Conservation (phyloP, 2,329 filamentous ascomycete species). For the Diplodia corticola region DNA sequence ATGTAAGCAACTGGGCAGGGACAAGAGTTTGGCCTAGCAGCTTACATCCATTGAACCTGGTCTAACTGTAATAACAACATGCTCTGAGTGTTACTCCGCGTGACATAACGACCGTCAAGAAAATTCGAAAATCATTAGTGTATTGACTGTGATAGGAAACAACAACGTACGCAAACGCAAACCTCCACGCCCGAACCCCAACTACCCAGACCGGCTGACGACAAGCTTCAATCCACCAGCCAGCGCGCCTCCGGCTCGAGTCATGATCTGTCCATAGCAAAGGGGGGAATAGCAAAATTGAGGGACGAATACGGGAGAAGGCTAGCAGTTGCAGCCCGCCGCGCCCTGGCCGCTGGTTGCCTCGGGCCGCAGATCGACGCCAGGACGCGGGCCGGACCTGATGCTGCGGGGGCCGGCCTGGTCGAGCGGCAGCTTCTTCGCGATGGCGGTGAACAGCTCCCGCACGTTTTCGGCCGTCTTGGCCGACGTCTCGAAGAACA, state of each 20-base stretch:
- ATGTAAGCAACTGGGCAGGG: not conserved
- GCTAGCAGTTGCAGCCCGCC: slow-evolving; percentile 65
- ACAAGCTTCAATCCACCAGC: not conserved
- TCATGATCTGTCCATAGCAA: slow-evolving; percentile 16
- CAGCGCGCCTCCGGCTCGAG: slow-evolving; percentile 12
- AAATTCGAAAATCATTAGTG: slow-evolving; percentile 24
- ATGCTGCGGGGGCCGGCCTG: slow-evolving; percentile 90
- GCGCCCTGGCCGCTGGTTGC: slow-evolving; percentile 59
- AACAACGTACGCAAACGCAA: slow-evolving; percentile 22
- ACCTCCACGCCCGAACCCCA: slow-evolving; percentile 23
- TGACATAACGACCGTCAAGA: slow-evolving; percentile 23
- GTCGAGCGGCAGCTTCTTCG: slow-evolving; percentile 95
- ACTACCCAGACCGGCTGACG: slow-evolving; percentile 22
- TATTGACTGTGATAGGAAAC: slow-evolving; percentile 24
- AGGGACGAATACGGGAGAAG: not conserved
- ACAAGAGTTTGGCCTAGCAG: slow-evolving; percentile 11
- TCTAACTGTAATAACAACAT: slow-evolving; percentile 21
- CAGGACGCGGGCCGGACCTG: slow-evolving; percentile 61
- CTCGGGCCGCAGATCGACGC: slow-evolving; percentile 67
- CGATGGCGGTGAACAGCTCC: slow-evolving; percentile 95
- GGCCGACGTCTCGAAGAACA: slow-evolving; percentile 98
- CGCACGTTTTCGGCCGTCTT: slow-evolving; percentile 96
- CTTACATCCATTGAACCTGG: slow-evolving; percentile 21
- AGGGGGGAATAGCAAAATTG: slow-evolving; percentile 23
- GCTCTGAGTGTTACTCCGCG: slow-evolving; percentile 17